These are phyloP conservation scores for Picochlorum sp. DNA, from an alignment of 139 green algal species.

Conservation along the genomic window DNA sequence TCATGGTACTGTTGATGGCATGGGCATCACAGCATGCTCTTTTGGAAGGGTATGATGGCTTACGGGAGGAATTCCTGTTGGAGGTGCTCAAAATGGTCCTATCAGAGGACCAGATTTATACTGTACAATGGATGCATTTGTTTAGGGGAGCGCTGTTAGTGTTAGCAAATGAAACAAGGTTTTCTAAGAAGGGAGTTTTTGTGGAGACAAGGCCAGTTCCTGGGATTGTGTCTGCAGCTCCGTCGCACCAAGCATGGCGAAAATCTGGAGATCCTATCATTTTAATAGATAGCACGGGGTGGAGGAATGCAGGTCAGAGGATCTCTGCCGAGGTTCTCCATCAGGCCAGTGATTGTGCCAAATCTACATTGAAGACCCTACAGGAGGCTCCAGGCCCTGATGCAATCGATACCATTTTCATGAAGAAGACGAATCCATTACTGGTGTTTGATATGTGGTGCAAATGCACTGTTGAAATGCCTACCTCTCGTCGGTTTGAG, in stretches of 20 bases:
- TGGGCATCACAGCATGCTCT: constrained; percentile 53
- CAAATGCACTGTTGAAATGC: constrained; percentile 15
- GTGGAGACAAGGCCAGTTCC: background rate
- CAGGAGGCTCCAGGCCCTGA: constrained; percentile 30
- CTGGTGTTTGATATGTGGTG: constrained; percentile 53
- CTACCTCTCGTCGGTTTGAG: background rate
- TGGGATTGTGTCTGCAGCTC: constrained; percentile 17
- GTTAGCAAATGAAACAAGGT: constrained; percentile 32
- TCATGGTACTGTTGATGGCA: constrained; percentile 49
- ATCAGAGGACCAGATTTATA: constrained; percentile 22
- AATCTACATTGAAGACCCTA: constrained; percentile 33
- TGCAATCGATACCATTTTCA: constrained; percentile 44
- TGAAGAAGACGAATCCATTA: constrained; percentile 8
- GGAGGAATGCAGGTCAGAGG: constrained; percentile 47
- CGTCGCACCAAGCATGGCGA: constrained; percentile 23
- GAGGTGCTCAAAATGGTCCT: background rate
- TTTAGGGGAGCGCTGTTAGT: constrained; percentile 39
- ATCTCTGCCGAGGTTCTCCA: constrained; percentile 31
- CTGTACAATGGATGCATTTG: constrained; percentile 50
- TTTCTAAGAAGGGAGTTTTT: constrained; percentile 3
- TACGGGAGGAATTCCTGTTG: constrained; percentile 42
- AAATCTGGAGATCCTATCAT: constrained; percentile 26
- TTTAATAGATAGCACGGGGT: constrained; percentile 55
- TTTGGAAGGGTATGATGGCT: constrained; percentile 30
- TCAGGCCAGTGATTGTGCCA: constrained; percentile 27